phyloP scores from a whole-genome alignment of 805 yeast genomes.

The Phaffomyces thermotolerans region DNA sequence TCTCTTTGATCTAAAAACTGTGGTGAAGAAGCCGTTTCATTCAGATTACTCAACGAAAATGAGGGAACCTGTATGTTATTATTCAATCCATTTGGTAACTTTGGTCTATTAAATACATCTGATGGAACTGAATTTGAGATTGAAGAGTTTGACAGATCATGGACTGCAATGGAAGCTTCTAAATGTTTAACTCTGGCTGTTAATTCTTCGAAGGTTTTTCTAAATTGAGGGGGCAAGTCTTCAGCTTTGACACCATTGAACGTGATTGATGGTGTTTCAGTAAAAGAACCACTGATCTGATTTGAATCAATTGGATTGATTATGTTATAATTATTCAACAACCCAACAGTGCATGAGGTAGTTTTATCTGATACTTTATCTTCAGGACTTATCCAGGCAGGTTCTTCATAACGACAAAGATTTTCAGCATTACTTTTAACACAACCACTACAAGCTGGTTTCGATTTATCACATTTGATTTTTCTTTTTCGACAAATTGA shows the following conservation, averaged over 20 bases:
- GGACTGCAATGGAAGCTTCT: constrained; percentile 36
- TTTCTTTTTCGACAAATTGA: constrained; percentile 43
- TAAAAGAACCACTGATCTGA: not conserved
- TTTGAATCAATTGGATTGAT: too few species aligned
- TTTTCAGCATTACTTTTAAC: constrained; percentile 49
- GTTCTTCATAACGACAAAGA: constrained; percentile 49
- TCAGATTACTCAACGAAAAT: not conserved
- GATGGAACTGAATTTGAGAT: not conserved
- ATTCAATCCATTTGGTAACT: too few species aligned
- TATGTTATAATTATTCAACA: too few species aligned
- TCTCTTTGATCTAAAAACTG: not conserved
- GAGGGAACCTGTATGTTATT: too few species aligned
- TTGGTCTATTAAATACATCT: too few species aligned
- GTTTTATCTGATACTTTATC: constrained; percentile 8
- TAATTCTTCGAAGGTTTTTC: constrained; percentile 24
- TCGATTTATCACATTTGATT: constrained; percentile 38
- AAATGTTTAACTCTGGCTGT: constrained; percentile 38
- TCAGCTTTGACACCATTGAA: constrained; percentile 1
- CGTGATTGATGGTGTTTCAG: not conserved
- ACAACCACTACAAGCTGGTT: constrained; percentile 51
- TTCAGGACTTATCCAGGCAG: constrained; percentile 49
- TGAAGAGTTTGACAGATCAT: constrained; percentile 22
- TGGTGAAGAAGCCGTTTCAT: not conserved
- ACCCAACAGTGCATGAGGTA: not conserved
- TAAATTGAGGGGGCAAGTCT: constrained; percentile 6